Evolutionary conservation across 2,329 filamentous ascomycete genomes (phyloP).

Genomic region (Curvularia eragrostidis): DNA sequence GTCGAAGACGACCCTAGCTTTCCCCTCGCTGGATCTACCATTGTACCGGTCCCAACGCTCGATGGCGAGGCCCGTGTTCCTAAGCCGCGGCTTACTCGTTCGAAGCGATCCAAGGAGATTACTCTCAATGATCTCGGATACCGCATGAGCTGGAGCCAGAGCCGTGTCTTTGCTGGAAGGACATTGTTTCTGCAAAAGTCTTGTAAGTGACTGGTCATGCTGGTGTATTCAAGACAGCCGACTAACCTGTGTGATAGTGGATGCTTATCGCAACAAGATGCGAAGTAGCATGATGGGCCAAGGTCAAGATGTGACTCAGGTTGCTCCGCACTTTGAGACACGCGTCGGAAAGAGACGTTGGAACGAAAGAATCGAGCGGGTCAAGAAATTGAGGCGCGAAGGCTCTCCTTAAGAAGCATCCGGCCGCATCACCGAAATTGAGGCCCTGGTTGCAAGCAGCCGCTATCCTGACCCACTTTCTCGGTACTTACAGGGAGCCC

Average conservation of each 20-base stretch:
- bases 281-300: slow-evolving; percentile 78
- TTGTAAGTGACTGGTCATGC: slow-evolving; percentile 65
- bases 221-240: not conserved
- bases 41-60: slow-evolving; percentile 57
- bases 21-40: slow-evolving; percentile 54
- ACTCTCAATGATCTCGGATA: slow-evolving; percentile 91
- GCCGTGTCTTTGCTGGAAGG: slow-evolving; percentile 84
- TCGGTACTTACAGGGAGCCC: slow-evolving; percentile 44
- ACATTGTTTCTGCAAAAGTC: slow-evolving; percentile 90
- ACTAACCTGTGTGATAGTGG: slow-evolving; percentile 65
- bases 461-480: slow-evolving; percentile 42
- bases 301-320: slow-evolving; percentile 74
- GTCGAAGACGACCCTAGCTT: slow-evolving; percentile 54
- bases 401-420: slow-evolving; percentile 47
- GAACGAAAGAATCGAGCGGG: slow-evolving; percentile 56
- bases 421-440: slow-evolving; percentile 28
- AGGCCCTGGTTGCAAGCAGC: slow-evolving; percentile 36
- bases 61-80: slow-evolving; percentile 79
- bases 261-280: slow-evolving; percentile 93
- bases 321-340: slow-evolving; percentile 87
- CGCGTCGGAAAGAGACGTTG: slow-evolving; percentile 78
- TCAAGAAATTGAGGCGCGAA: slow-evolving; percentile 50
- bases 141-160: slow-evolving; percentile 96
- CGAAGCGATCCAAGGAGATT: slow-evolving; percentile 79
- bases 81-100: slow-evolving; percentile 75